Evolutionary conservation across 2,329 filamentous ascomycete species (phyloP).

Genomic region (Claviceps pazoutovae): DNA sequence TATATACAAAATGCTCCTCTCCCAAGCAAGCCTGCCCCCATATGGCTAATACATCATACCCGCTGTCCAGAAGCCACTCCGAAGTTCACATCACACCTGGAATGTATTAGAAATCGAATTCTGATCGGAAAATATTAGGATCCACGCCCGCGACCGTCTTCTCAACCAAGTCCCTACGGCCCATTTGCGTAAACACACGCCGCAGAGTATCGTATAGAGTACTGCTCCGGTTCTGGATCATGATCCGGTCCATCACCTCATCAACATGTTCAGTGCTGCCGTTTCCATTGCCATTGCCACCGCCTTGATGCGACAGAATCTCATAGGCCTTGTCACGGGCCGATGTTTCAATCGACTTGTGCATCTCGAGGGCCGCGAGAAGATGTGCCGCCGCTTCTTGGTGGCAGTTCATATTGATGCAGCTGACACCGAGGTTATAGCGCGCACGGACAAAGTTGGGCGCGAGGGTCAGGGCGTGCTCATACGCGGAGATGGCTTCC

Average conservation of each 20-base stretch:
- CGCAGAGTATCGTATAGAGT: conserved; percentile 91
- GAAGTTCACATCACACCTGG: no score
- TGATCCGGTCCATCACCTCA: conserved; percentile 69
- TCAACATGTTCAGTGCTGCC: conserved; percentile 30
- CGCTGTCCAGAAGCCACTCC: no score
- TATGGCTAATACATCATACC: no score
- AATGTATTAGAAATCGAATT: conserved; percentile 64
- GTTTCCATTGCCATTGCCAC: conserved; percentile 9
- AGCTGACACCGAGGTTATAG: conserved; percentile 92
- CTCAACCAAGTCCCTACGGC: conserved; percentile 72
- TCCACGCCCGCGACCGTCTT: conserved; percentile 82
- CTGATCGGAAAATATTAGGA: conserved; percentile 72
- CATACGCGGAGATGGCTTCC: conserved; percentile 93
- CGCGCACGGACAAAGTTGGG: conserved; percentile 94
- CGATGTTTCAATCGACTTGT: conserved; percentile 80
- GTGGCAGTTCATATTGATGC: conserved; percentile 95
- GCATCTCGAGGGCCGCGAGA: conserved; percentile 84
- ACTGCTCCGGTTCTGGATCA: conserved; percentile 89
- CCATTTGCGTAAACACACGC: conserved; percentile 95
- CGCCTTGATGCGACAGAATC: conserved; percentile 46
- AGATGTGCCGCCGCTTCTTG: conserved; percentile 87
- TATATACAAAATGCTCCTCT: no score
- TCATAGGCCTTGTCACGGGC: conserved; percentile 73
- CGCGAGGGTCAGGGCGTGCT: conserved; percentile 75
- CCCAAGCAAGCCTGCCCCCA: no score